phyloP scores from a whole-genome alignment of 83 land plant species.

The Picea abies region DNA sequence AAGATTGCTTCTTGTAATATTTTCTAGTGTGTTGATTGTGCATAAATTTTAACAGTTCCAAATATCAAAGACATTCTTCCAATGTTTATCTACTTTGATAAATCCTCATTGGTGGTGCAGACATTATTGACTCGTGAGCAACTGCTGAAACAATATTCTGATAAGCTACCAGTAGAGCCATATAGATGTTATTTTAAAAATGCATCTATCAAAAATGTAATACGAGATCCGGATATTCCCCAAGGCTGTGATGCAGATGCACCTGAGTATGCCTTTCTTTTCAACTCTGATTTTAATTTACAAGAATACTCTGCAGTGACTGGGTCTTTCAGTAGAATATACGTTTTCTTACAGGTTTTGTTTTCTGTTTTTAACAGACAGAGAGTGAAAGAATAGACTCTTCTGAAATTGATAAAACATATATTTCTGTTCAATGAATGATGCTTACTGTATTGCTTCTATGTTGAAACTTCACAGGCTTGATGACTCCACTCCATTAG shows the following conservation, averaged over 20 bases:
- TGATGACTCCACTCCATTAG: constrained; percentile 47
- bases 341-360: no score
- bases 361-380: no score
- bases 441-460: no score
- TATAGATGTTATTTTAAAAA: constrained; percentile 42
- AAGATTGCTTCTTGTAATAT: constrained; percentile 2
- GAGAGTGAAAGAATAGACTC: no score
- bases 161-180: constrained; percentile 42
- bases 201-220: constrained; percentile 53
- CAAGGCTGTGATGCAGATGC: constrained; percentile 60
- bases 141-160: constrained; percentile 52
- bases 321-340: no score
- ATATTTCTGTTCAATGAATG: no score
- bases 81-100: not conserved
- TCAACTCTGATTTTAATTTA: no score
- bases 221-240: constrained; percentile 56
- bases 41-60: not conserved
- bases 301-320: no score
- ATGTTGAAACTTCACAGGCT: constrained; percentile 9
- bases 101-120: constrained; percentile 24
- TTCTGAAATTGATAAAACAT: no score
- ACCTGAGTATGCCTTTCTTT: constrained; percentile 24
- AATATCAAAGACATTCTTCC: not conserved
- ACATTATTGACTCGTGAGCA: constrained; percentile 46
- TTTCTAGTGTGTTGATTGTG: not conserved